Conservation (phyloP, 1,284 basidiomycete genomes). For the Acaromyces ingoldii region DNA sequence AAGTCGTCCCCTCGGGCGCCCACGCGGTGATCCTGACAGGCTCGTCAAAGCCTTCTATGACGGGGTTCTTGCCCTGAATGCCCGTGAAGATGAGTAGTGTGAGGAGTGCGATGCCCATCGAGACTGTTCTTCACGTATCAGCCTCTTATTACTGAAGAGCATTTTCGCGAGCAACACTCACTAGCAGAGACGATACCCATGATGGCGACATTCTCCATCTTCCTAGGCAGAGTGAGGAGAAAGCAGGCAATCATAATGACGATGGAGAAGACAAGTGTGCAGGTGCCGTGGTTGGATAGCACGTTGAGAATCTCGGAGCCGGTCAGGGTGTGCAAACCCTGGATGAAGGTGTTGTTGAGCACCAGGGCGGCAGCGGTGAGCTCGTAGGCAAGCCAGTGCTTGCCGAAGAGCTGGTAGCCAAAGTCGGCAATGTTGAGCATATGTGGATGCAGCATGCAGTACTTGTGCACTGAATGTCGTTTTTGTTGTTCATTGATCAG, state of each 20-base stretch:
- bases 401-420: slow-evolving; percentile 59
- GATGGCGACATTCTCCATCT: slow-evolving; percentile 36
- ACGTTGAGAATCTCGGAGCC: slow-evolving; percentile 59
- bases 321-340: slow-evolving; percentile 39
- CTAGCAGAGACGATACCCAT: slow-evolving; percentile 40
- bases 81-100: slow-evolving; percentile 32
- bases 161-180: too few relatives aligned
- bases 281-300: slow-evolving; percentile 58
- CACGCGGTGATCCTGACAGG: slow-evolving; percentile 35
- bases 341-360: slow-evolving; percentile 33
- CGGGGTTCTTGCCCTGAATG: slow-evolving; percentile 27
- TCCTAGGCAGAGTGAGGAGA: slow-evolving; percentile 34
- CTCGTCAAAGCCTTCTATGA: slow-evolving; percentile 17
- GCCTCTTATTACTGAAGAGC: too few relatives aligned
- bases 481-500: too few relatives aligned
- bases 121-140: slow-evolving; percentile 4
- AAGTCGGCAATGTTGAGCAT: slow-evolving; percentile 64
- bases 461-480: slow-evolving; percentile 58
- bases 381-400: slow-evolving; percentile 57
- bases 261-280: slow-evolving; percentile 60
- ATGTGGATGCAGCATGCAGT: slow-evolving; percentile 60
- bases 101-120: slow-evolving; percentile 42
- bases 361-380: slow-evolving; percentile 40
- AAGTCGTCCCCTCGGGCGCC: slow-evolving; percentile 56
- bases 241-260: slow-evolving; percentile 35